Evolutionary conservation across 768 basidiomycete species (phyloP).

Genomic region (Tylopilus vinaceipallidus): DNA sequence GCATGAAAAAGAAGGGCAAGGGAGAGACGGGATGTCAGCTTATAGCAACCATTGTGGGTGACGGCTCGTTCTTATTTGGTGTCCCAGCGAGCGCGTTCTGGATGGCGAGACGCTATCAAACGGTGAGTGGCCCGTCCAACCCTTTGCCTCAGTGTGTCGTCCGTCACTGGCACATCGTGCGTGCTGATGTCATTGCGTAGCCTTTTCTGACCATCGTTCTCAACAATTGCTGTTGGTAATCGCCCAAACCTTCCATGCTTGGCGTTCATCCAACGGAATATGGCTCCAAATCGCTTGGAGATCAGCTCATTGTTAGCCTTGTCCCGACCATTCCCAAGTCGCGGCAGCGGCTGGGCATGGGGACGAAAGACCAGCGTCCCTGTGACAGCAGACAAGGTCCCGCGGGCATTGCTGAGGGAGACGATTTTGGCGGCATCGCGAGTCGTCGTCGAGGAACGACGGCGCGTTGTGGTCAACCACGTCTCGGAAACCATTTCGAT

Average conservation of each 20-base stretch:
- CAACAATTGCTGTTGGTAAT: slow-evolving; percentile 72
- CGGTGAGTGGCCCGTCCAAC: slow-evolving; percentile 51
- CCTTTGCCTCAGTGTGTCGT: too few species aligned
- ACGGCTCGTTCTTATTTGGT: slow-evolving; percentile 67
- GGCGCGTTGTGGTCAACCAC: slow-evolving; percentile 68
- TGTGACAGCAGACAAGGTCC: slow-evolving; percentile 23
- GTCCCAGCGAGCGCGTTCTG: slow-evolving; percentile 67
- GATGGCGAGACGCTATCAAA: slow-evolving; percentile 69
- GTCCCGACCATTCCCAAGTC: slow-evolving; percentile 59
- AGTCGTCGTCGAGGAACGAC: slow-evolving; percentile 54
- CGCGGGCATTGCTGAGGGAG: slow-evolving; percentile 27
- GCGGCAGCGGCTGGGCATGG: slow-evolving; percentile 70
- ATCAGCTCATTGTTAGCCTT: slow-evolving; percentile 60
- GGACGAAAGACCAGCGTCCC: slow-evolving; percentile 37
- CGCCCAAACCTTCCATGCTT: slow-evolving; percentile 63
- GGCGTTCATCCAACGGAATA: slow-evolving; percentile 59
- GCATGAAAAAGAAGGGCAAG: slow-evolving; percentile 21
- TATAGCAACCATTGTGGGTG: slow-evolving; percentile 59
- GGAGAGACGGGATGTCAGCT: slow-evolving; percentile 44
- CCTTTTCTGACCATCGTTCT: slow-evolving; percentile 70
- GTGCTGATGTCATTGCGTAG: slow-evolving; percentile 30
- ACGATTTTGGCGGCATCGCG: slow-evolving; percentile 48
- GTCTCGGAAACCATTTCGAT: slow-evolving; percentile 42
- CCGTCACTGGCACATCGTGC: neutral
- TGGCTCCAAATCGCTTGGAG: slow-evolving; percentile 44